Base-by-base conservation (phyloP, 495 filamentous ascomycete species). In the Penicillium odoratum region DNA sequence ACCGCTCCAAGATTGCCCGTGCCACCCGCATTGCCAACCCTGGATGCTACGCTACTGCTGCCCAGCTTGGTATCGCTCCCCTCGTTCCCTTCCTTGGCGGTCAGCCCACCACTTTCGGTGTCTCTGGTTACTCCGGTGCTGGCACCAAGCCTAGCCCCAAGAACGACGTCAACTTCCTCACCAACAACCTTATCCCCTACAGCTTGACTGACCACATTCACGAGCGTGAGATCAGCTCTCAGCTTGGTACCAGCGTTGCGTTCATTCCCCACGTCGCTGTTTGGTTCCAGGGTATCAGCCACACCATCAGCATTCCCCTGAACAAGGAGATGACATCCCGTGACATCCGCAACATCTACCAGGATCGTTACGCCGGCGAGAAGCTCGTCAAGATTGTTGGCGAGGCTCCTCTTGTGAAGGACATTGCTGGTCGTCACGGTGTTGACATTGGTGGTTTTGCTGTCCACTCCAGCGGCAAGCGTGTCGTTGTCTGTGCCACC, bases 251-350 rank as follows among this genome's bases (percentile, higher is more conserved):
- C 18, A 78, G 85, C 44, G 84, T 97, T 26, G 90, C 90, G 7
- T 98, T 98, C 69, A 87, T 95, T 55, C 94, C 94, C 34, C 94
- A 98, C 71, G 94, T 98, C 18, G 93, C 93, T 16, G 84, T 89
- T 26, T 98, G 94, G 94, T 98, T 98, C 84, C 91, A 95, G 72
- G 94, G 94, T 51, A 98, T 98, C 64, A 88, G 86, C 59, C 93
- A 96, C 74, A 89, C 92, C 36, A 93, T 97, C 73, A 89, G 82
- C 71, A 91, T 98, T 40, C 94, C 94, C 15, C 81, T 97, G 15
- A 86, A 86, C 61, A 80, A 91, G 69, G 80, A 84, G 58, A 92
- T 97, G 88, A 89, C 86, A 7, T 90, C 88, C 30, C 88, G 94
- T 44, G 94, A 98, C 71, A 92, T 98, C 67, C 84, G 94, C 58